Evolutionary conservation across 441 rosid species (phyloP), one percentile per base, ranked within the genome.

Genomic region (Corymbia calophylla): DNA sequence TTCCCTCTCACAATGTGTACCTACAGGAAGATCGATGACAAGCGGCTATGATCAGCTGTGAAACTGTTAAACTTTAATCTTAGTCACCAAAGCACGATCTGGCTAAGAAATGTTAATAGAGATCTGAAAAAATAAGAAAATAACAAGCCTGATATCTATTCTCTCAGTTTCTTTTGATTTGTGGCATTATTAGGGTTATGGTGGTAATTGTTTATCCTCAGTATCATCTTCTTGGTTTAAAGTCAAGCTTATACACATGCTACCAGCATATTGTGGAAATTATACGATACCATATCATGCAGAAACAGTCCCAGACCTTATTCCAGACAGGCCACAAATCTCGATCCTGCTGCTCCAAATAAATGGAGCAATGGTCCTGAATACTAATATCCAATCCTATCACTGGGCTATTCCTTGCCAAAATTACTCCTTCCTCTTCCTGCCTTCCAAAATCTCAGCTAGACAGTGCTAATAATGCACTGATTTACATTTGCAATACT

Each of bases 1-100:
- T 56, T 73, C 49, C 54, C 58, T 77, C 86, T 89, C 70, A 89
- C 88, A 55, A 87, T 87, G 86, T 89, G 77, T 44, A 89, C 90
- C 90, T 89, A 85, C 48, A 55, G n/a, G 16, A 86, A 89, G 29
- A 73, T 31, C 14, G 23, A 6, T n/a, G 29, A 47, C 35, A 13
- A 44, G 49, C 53, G 51, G 39, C 35, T 49, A 51, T 39, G n/a
- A 77, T 77, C 51, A 73, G 7, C 66, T 84, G 13, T 19, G 53
- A 56, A 19, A 27, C 44, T 19, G 25, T 19, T 35, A 47, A 29
- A 47, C 32, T 56, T 12, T 58, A n/a, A 31, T 35, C 66, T 77
- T 19, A 55, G 47, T 85, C 58, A 55, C 25, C 51, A 70, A 53
- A 32, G 18, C 53, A 88, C 19, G 35, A 88, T 49, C 80, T 53